phyloP scores from a whole-genome alignment of 495 filamentous ascomycete species.

The Penicillium chermesinum region DNA sequence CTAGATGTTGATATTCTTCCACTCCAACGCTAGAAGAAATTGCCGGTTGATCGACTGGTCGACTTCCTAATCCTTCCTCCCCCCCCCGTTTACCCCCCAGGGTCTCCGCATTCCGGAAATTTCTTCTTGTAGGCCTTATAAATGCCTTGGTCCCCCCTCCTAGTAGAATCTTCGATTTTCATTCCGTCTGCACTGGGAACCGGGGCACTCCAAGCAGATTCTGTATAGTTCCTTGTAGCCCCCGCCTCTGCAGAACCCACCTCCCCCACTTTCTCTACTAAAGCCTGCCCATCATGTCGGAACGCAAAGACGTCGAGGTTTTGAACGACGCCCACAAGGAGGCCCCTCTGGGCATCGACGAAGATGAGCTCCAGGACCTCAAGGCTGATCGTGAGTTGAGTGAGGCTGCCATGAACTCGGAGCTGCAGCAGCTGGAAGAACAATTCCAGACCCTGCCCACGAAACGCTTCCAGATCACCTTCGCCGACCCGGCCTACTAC shows the following conservation, averaged over 20 bases:
- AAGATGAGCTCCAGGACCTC: constrained; percentile 26
- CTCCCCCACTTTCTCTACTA: constrained; percentile 2
- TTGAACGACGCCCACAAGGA: constrained; percentile 25
- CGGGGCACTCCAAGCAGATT: not conserved
- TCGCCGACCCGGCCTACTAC: constrained; percentile 42
- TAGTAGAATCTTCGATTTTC: not conserved
- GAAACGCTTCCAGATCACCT: constrained; percentile 24
- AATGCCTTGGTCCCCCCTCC: not conserved
- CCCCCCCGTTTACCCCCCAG: too few species aligned
- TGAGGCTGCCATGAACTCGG: constrained; percentile 37
- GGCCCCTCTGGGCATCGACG: constrained; percentile 19
- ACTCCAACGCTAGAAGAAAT: not conserved
- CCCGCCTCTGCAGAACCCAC: not conserved
- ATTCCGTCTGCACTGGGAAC: not conserved
- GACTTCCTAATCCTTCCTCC: not conserved
- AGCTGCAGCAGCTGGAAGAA: constrained; percentile 31
- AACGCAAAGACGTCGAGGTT: constrained; percentile 29
- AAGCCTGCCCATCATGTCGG: constrained; percentile 21
- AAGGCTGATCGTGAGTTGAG: constrained; percentile 20
- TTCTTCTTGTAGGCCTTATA: not conserved
- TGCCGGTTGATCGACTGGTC: not conserved
- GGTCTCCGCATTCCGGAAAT: not conserved
- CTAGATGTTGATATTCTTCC: too few species aligned
- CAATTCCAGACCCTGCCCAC: constrained; percentile 24
- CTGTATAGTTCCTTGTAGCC: not conserved